Percentiles rank a stretch among this genome's conserved stretches.
These are phyloP conservation scores for Acanthamoeba sp. DNA, from an alignment of 208 protist genomes.

Conservation along the genomic window DNA sequence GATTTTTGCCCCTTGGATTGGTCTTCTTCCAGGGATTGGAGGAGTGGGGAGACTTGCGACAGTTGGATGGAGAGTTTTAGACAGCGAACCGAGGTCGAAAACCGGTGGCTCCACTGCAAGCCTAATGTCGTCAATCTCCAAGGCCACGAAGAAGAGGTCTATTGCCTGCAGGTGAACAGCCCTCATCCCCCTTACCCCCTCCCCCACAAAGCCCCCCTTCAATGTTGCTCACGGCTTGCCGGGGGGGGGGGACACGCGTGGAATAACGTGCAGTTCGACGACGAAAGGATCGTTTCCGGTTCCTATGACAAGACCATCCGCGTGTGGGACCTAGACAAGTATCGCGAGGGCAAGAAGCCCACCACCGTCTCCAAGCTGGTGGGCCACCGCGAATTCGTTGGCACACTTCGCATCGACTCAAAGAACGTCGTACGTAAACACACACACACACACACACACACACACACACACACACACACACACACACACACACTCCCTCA, in stretches of 20 bases:
- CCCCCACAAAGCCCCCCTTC: too few relatives aligned
- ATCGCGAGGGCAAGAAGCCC: conserved; percentile 42
- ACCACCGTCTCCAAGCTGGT: conserved; percentile 43
- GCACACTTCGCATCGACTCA: conserved; percentile 36
- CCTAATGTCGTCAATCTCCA: conserved; percentile 10
- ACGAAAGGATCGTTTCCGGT: conserved; percentile 35
- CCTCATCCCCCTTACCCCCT: background rate
- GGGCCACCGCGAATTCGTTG: conserved; percentile 36
- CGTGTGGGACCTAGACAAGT: conserved; percentile 41
- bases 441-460: too few relatives aligned
- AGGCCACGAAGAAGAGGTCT: conserved; percentile 46
- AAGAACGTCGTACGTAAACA: background rate
- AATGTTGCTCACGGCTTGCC: background rate
- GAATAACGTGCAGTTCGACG: conserved; percentile 69
- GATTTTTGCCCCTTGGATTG: background rate
- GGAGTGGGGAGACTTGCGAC: conserved; percentile 7
- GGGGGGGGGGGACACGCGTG: too few relatives aligned
- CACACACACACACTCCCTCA: too few relatives aligned
- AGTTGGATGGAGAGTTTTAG: conserved; percentile 50
- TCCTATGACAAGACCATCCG: conserved; percentile 48
- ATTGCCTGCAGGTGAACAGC: conserved; percentile 6
- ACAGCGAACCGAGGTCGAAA: conserved; percentile 17
- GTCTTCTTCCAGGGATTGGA: background rate
- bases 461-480: too few relatives aligned
- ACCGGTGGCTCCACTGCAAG: conserved; percentile 56